Base-by-base conservation (phyloP, 352 stramenopile species). In the Phytophthora hibernalis region DNA sequence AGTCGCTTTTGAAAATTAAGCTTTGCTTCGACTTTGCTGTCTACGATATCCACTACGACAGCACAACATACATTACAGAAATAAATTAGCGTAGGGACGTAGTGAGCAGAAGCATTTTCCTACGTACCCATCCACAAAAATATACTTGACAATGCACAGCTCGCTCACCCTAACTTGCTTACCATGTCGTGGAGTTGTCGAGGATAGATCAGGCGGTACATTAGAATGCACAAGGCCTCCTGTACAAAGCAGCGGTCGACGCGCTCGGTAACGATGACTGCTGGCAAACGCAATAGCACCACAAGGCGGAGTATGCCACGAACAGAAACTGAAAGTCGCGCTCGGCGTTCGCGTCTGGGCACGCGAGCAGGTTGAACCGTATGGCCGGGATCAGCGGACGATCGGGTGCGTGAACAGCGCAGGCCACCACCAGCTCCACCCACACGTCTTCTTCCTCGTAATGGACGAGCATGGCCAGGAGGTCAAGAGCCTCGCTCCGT, bases 101-200 rank as follows among this genome's bases (percentile, higher is more conserved):
- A 45, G 38, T 18, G 4, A 45, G 10, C n/a, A 45, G 38, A 24
- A 45, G 38, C n/a, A 45, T n/a, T n/a, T 45, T 24, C 16, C 16
- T 24, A 45, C 38, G 8, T 45, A 45, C 38, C 38, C 38, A 45
- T 45, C 38, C 38, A 45, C 38, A 45, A 15, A 45, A 45, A 24
- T 45, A 45, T 45, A 45, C 38, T 45, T 45, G 38, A 45, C 38
- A 45, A 45, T 45, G 38, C 38, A 16, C 38, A 45, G 38, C 38
- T 45, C n/a, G 38, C 38, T 26, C 38, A 5, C n/a, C 38, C 16
- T 12, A 24, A 22, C 38, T 45, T 45, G 38, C 38, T 45, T 21
- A 21, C 38, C 16, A 45, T 45, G 38, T 24, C 38, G 38, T 45
- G 38, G 16, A 24, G 38, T 16, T 16, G 38, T 45, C 38, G 1